Conservation (phyloP, 805 yeast genomes). For the Yarrowia osloensis region DNA sequence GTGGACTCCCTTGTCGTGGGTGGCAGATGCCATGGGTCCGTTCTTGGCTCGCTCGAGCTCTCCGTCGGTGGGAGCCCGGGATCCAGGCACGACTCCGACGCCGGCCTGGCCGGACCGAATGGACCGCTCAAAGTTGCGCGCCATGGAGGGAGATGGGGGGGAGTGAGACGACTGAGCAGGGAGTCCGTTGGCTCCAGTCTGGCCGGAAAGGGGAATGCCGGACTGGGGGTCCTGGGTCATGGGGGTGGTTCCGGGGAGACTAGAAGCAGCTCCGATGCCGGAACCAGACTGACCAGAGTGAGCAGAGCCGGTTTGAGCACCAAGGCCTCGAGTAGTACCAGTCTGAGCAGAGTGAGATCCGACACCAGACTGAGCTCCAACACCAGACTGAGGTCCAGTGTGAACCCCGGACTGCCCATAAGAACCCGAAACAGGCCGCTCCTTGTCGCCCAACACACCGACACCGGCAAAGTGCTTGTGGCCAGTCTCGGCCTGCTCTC, state of each 20-base stretch:
- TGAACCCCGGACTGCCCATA: too few species aligned
- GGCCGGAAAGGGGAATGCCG: neutral
- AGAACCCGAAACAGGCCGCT: neutral
- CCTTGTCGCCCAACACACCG: neutral
- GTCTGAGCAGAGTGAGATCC: too few species aligned
- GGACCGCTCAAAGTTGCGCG: neutral
- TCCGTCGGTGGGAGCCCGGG: neutral
- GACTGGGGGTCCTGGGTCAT: neutral
- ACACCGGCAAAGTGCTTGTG: conserved; percentile 20
- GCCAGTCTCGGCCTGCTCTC: neutral
- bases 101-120: conserved; percentile 13
- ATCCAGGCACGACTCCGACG: neutral
- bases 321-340: neutral
- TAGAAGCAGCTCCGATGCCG: neutral
- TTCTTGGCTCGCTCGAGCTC: neutral
- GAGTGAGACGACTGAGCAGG: neutral
- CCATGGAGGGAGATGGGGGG: neutral
- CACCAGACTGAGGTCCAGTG: too few species aligned
- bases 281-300: neutral
- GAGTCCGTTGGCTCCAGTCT: conserved; percentile 5
- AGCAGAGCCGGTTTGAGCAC: neutral
- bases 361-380: too few species aligned
- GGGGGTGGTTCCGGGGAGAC: neutral
- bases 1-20: neutral
- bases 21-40: neutral